Conservation (phyloP, 257 asterid genomes). For the Solanum pimpinellifolium region DNA sequence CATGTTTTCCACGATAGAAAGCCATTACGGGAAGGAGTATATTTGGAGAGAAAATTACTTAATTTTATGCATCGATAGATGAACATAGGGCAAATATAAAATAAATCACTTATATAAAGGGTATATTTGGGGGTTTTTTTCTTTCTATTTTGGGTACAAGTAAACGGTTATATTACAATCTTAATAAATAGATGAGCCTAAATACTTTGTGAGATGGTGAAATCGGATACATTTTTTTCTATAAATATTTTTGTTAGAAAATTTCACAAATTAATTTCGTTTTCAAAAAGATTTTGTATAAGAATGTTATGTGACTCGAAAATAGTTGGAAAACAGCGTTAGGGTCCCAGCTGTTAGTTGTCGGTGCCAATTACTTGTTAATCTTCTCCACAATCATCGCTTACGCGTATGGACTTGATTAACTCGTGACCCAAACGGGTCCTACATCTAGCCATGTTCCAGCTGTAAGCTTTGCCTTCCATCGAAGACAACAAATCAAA, state of each 20-base stretch:
- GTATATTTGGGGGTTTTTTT: not conserved
- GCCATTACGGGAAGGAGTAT: not conserved
- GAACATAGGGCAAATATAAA: not conserved
- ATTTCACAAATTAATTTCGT: not conserved
- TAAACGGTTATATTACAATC: not conserved
- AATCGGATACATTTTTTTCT: too few relatives aligned
- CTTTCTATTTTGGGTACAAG: not conserved
- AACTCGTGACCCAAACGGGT: not conserved
- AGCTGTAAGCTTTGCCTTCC: conserved; percentile 22
- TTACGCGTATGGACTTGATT: conserved; percentile 6
- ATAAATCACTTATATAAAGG: not conserved
- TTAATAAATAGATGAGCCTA: not conserved
- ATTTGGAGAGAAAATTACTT: not conserved
- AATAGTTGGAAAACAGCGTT: not conserved
- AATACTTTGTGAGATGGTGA: not conserved
- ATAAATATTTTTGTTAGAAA: not conserved
- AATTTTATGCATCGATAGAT: not conserved
- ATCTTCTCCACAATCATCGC: conserved; percentile 17
- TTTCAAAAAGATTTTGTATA: not conserved
- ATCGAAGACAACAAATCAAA: not conserved
- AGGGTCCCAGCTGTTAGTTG: conserved; percentile 3
- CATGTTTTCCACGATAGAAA: not conserved
- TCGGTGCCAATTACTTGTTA: conserved; percentile 3
- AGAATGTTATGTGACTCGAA: not conserved
- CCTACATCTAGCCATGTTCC: conserved; percentile 17